phyloP scores from a whole-genome alignment of 2,329 filamentous ascomycete genomes.

The Alternaria sp. region DNA sequence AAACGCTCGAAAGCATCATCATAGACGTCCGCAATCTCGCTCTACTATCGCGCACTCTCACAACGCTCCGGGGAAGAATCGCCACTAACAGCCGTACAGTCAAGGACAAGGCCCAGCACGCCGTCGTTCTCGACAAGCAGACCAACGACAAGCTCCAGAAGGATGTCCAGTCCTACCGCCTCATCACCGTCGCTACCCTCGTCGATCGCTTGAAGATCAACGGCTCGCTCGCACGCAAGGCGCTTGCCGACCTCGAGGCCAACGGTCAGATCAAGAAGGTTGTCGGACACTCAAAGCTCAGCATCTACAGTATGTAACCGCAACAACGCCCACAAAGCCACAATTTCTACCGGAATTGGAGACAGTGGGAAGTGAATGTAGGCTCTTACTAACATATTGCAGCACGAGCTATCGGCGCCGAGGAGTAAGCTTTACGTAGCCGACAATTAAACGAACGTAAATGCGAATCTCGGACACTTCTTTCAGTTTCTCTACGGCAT shows the following conservation, averaged over 20 bases:
- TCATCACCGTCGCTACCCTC: conserved; percentile 97
- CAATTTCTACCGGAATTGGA: background rate
- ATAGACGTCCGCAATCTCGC: conserved; percentile 3
- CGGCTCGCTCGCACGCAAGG: conserved; percentile 91
- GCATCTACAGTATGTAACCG: conserved; percentile 86
- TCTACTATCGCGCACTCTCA: conserved; percentile 11
- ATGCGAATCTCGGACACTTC: conserved; percentile 39
- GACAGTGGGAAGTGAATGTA: background rate
- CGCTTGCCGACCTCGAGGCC: conserved; percentile 93
- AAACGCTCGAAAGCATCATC: conserved; percentile 2
- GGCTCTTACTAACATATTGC: conserved; percentile 25
- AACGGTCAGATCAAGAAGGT: conserved; percentile 99
- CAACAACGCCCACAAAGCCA: background rate
- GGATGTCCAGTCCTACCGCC: conserved; percentile 99
- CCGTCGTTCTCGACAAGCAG: conserved; percentile 97
- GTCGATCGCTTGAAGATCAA: conserved; percentile 99
- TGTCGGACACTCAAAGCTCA: conserved; percentile 94
- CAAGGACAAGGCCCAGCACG: conserved; percentile 99
- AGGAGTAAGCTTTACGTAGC: conserved; percentile 45
- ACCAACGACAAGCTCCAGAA: conserved; percentile 99
- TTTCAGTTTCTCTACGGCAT: conserved; percentile 46
- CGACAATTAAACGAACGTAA: conserved; percentile 30
- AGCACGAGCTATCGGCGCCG: conserved; percentile 51
- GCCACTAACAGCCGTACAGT: conserved; percentile 66
- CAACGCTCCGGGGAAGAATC: conserved; percentile 19